These are phyloP conservation scores for Lasiosphaeris hirsuta DNA, from an alignment of 495 filamentous ascomycete species.

Conservation along the genomic window DNA sequence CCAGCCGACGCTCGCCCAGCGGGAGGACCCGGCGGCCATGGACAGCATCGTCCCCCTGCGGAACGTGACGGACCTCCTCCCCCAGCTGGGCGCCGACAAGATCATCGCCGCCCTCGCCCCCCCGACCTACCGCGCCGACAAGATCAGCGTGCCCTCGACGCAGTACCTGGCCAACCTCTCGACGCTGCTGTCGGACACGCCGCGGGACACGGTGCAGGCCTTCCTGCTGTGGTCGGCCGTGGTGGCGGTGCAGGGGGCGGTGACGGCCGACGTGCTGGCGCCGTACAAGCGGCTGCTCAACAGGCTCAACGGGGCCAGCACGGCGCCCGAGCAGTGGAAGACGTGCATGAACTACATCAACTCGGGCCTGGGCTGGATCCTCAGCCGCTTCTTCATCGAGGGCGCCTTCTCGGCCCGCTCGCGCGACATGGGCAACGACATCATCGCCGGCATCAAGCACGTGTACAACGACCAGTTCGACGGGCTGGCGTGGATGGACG, in stretches of 20 bases:
- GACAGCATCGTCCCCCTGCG: not conserved
- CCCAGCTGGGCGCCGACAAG: not conserved
- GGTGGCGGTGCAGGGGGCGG: constrained; percentile 39
- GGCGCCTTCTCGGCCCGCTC: constrained; percentile 54
- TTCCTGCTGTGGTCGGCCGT: constrained; percentile 1
- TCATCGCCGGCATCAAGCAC: constrained; percentile 66
- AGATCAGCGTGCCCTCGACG: not conserved
- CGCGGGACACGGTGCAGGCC: not conserved
- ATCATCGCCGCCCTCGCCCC: not conserved
- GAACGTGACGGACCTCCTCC: not conserved
- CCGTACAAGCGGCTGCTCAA: not conserved
- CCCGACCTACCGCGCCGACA: not conserved
- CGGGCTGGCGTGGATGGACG: constrained; percentile 63
- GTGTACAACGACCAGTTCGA: constrained; percentile 60
- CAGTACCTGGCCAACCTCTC: not conserved
- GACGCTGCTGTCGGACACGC: not conserved
- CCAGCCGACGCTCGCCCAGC: too few species aligned
- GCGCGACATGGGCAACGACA: constrained; percentile 63
- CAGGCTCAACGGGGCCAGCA: constrained; percentile 29
- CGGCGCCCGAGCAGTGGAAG: constrained; percentile 57
- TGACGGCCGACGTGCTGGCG: not conserved
- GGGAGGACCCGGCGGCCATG: too few species aligned
- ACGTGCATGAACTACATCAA: constrained; percentile 55
- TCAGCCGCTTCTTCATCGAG: constrained; percentile 59
- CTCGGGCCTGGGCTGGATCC: constrained; percentile 42